phyloP scores from a whole-genome alignment of 305 asterid genomes.

The Fraxinus sp. region DNA sequence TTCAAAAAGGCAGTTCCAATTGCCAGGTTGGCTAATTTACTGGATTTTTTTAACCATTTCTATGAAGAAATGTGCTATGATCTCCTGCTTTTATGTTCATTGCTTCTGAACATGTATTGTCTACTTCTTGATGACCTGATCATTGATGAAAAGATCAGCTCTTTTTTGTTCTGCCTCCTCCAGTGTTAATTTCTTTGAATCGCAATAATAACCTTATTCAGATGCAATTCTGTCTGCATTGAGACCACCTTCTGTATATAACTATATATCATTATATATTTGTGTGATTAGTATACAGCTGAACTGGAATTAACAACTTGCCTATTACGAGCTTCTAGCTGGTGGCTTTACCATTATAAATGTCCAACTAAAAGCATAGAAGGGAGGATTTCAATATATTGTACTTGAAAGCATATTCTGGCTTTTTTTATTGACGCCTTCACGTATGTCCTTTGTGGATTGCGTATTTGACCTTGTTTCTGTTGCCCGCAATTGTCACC shows the following conservation, averaged over 20 bases:
- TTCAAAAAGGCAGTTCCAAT: slow-evolving; percentile 42
- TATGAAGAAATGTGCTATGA: neutral
- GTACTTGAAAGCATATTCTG: neutral
- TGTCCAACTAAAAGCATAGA: neutral
- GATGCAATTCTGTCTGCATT: neutral
- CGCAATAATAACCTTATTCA: neutral
- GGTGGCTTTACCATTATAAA: neutral
- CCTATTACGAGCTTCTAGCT: neutral
- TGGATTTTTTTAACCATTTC: neutral
- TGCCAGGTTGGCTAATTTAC: slow-evolving; percentile 69
- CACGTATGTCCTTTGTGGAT: slow-evolving; percentile 1
- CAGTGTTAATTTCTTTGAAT: neutral
- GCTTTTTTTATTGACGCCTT: slow-evolving; percentile 6
- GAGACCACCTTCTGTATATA: neutral
- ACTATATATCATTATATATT: neutral
- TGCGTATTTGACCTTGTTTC: slow-evolving; percentile 19
- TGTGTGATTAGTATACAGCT: neutral
- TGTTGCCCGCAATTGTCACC: slow-evolving; percentile 24
- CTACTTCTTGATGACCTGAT: neutral
- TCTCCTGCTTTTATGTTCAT: neutral
- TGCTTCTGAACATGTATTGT: neutral
- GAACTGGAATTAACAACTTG: neutral
- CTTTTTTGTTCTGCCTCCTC: neutral
- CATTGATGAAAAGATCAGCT: neutral
- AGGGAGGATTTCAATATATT: neutral